Evolutionary conservation across 768 basidiomycete species (phyloP).

Genomic region (Lenzites betulinus): DNA sequence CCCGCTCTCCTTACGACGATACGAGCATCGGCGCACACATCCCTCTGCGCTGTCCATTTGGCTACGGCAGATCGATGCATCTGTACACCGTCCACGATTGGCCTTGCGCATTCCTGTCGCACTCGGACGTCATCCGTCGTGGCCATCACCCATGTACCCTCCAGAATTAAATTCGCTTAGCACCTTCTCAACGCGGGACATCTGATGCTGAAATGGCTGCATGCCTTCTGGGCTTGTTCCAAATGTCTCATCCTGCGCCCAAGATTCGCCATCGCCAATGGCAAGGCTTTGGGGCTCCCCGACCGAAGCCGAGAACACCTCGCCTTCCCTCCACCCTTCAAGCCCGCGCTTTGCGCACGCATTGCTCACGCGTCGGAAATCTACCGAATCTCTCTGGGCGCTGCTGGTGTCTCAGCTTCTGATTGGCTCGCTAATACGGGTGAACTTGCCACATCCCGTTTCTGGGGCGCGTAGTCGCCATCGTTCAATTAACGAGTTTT

Average conservation of each 20-base stretch:
- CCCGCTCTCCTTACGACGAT: not conserved
- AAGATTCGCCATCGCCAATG: not conserved
- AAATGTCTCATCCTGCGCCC: not conserved
- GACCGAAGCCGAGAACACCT: not conserved
- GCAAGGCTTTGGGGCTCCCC: not conserved
- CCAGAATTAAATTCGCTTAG: too few relatives aligned
- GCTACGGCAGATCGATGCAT: not conserved
- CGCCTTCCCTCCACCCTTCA: not conserved
- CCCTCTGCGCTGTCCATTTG: not conserved
- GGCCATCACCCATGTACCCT: not conserved
- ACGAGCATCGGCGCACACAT: not conserved
- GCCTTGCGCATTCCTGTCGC: not conserved
- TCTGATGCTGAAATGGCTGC: too few relatives aligned
- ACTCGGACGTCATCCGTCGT: not conserved
- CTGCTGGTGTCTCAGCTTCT: not conserved
- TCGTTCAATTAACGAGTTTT: not conserved
- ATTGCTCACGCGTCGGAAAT: not conserved
- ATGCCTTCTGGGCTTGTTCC: too few relatives aligned
- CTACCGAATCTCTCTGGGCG: conserved; percentile 2
- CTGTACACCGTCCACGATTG: not conserved
- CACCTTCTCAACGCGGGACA: too few relatives aligned
- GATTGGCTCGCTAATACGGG: conserved; percentile 6
- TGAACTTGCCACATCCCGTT: not conserved
- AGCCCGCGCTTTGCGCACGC: not conserved
- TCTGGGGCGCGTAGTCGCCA: conserved; percentile 9